Conservation (phyloP, 768 basidiomycete species). For the Dioszegia crocea region DNA sequence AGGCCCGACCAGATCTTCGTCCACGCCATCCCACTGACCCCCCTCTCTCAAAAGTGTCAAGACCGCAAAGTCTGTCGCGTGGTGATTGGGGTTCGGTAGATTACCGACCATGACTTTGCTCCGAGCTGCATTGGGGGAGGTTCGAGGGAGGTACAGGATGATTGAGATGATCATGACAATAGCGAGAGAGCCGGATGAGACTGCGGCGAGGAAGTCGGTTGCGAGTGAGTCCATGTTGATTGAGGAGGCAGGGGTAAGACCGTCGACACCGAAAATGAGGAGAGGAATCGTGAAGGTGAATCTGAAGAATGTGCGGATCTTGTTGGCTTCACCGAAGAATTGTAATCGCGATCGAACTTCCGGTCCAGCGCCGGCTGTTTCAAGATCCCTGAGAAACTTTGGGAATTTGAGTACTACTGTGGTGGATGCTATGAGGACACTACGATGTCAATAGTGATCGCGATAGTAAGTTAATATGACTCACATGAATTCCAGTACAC, state of each 20-base stretch:
- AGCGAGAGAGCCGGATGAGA: constrained; percentile 16
- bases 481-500: constrained; percentile 25
- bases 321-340: constrained; percentile 38
- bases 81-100: constrained; percentile 7
- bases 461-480: not conserved
- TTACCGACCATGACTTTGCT: constrained; percentile 25
- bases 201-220: constrained; percentile 19
- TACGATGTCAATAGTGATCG: not conserved
- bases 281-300: constrained; percentile 15
- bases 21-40: constrained; percentile 35
- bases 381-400: constrained; percentile 27
- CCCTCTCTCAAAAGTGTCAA: constrained; percentile 37
- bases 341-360: constrained; percentile 36
- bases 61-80: constrained; percentile 21
- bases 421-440: constrained; percentile 18
- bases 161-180: constrained; percentile 23
- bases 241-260: constrained; percentile 14
- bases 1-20: not conserved
- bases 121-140: not conserved
- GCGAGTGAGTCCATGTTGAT: constrained; percentile 23
- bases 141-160: constrained; percentile 9
- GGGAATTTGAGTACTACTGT: constrained; percentile 30
- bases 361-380: constrained; percentile 34
- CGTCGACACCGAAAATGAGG: constrained; percentile 31
- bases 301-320: constrained; percentile 35